Percentiles rank a stretch among this genome's conserved stretches.
These are phyloP conservation scores for Nakataea oryzae DNA, from an alignment of 2,329 filamentous ascomycete genomes.

Conservation along the genomic window DNA sequence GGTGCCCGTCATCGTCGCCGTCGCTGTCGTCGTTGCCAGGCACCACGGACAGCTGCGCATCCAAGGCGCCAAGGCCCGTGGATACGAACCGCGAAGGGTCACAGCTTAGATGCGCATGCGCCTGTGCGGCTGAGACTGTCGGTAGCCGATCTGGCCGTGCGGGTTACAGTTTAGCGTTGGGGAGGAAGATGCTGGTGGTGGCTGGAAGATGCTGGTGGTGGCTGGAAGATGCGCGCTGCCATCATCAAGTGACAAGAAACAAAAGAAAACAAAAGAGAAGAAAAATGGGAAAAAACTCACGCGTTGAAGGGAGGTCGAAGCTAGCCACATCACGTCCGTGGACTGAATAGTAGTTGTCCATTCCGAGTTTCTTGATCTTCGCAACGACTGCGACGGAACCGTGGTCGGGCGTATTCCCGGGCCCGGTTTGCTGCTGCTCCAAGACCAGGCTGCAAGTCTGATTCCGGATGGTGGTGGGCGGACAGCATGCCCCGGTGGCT, in stretches of 20 bases:
- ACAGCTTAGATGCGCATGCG: constrained; percentile 48
- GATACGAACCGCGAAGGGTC: constrained; percentile 39
- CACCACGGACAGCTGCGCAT: constrained; percentile 28
- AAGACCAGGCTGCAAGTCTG: no score
- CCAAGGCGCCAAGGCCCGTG: constrained; percentile 44
- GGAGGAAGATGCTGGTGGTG: not conserved
- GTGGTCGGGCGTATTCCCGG: not conserved
- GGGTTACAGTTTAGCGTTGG: constrained; percentile 8
- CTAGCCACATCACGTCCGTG: constrained; percentile 52
- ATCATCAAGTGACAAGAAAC: no score
- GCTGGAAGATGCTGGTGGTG: no score
- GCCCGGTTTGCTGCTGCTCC: no score
- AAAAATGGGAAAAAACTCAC: constrained; percentile 25
- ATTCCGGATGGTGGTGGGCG: no score
- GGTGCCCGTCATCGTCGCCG: not conserved
- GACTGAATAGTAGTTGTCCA: constrained; percentile 38
- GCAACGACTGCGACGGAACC: constrained; percentile 23
- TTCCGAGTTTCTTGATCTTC: not conserved
- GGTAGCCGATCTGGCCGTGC: constrained; percentile 55
- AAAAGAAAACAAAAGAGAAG: no score
- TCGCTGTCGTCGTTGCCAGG: not conserved
- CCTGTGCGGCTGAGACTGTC: constrained; percentile 66
- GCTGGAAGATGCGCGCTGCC: no score
- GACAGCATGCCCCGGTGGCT: no score
- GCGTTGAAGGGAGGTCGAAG: constrained; percentile 43